A percentile compares a stretch with the other conserved stretches of the same genome.
Evolutionary conservation across 1,284 basidiomycete genomes (phyloP).

Genomic region (Anthracocystis panici-leucophaei): DNA sequence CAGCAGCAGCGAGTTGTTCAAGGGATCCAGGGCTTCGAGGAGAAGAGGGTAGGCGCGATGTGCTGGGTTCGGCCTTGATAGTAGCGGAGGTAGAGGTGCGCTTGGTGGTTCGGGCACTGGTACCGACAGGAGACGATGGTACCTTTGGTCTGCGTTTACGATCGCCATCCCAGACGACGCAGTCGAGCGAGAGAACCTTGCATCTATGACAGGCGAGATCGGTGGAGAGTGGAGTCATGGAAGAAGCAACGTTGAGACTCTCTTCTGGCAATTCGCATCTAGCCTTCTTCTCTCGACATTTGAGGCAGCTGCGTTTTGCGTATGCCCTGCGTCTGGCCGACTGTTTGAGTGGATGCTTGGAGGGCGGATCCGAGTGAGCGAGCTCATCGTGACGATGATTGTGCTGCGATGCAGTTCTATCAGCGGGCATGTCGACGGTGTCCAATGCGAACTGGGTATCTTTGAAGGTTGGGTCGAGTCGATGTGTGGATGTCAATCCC

Average conservation of each 20-base stretch:
- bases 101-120: background rate
- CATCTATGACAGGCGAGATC: slow-evolving; percentile 52
- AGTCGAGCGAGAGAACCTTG: slow-evolving; percentile 48
- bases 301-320: slow-evolving; percentile 58
- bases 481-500: background rate
- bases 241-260: slow-evolving; percentile 44
- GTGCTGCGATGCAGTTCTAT: slow-evolving; percentile 12
- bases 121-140: background rate
- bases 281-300: slow-evolving; percentile 56
- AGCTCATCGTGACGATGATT: slow-evolving; percentile 14
- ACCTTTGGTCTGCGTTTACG: slow-evolving; percentile 51
- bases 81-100: background rate
- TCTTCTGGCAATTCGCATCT: slow-evolving; percentile 54
- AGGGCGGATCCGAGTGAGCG: slow-evolving; percentile 1
- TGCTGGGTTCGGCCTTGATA: slow-evolving; percentile 24
- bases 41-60: slow-evolving; percentile 23
- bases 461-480: too few relatives aligned
- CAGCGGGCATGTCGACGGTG: slow-evolving; percentile 23
- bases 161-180: slow-evolving; percentile 59
- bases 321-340: slow-evolving; percentile 45
- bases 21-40: slow-evolving; percentile 44
- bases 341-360: slow-evolving; percentile 22
- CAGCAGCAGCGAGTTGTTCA: slow-evolving; percentile 48
- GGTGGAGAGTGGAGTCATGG: slow-evolving; percentile 33
- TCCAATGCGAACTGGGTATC: too few relatives aligned